phyloP scores from a whole-genome alignment of 176 grass and related monocot species.

The Ensete glaucum region DNA sequence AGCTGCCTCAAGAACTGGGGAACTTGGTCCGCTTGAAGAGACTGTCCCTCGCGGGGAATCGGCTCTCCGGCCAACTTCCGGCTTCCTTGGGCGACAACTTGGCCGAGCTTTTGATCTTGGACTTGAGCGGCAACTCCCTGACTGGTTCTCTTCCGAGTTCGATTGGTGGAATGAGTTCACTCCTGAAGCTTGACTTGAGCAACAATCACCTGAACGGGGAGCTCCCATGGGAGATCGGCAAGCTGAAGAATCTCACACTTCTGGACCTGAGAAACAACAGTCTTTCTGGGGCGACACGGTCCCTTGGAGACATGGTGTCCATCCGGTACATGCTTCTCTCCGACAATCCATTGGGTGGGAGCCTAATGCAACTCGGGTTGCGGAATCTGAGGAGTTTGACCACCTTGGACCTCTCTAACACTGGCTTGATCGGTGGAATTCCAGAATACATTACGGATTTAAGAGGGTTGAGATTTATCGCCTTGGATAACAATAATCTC shows the following conservation, averaged over 20 bases:
- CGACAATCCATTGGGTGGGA: conserved; percentile 12
- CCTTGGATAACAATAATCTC: conserved; percentile 6
- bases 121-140: conserved; percentile 15
- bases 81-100: conserved; percentile 2
- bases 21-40: conserved; percentile 7
- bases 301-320: not conserved
- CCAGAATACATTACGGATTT: not conserved
- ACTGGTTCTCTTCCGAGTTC: conserved; percentile 10
- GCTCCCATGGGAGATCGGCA: not conserved
- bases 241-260: conserved; percentile 9
- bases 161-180: conserved; percentile 1
- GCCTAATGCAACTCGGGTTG: not conserved
- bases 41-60: not conserved
- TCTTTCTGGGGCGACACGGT: not conserved
- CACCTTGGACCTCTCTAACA: conserved; percentile 10
- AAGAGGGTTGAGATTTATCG: conserved; percentile 4
- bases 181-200: conserved; percentile 16
- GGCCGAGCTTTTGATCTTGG: conserved; percentile 8
- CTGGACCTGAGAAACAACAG: conserved; percentile 18
- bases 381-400: conserved; percentile 5
- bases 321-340: conserved; percentile 11
- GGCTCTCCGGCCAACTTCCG: conserved; percentile 5
- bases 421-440: not conserved
- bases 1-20: conserved; percentile 14
- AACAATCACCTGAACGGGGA: conserved; percentile 2